Base-by-base conservation (phyloP, 192 early-diverging fungal species). In the Linderina pennispora region DNA sequence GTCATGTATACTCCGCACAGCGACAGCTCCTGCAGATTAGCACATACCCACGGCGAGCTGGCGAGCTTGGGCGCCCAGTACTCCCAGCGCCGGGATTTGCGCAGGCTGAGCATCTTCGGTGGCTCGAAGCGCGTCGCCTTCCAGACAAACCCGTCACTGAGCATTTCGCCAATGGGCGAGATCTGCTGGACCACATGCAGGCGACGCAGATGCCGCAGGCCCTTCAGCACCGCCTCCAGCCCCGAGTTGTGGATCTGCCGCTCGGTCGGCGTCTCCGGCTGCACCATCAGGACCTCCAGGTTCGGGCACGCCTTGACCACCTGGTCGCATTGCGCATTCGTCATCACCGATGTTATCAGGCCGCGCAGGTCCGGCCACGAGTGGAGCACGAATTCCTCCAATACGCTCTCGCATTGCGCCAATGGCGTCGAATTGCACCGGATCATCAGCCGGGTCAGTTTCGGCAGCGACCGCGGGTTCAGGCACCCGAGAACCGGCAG, bases 31-130 rank as follows among this genome's bases (percentile, higher is more conserved):
- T 61, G 57, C 22, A 72, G 45, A 9, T 24, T 22, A 24, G 25
- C 37, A 43, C 68, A 72, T 8, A 23, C 36, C 68, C 68, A 72
- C 10, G 68, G 68, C 23, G 61, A 65, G 57, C 68, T 72, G 37
- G 68, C 68, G 37, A 72, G 62, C 47, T 72, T 72, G 50, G 68
- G 68, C 5, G 68, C 68, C 68, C 68, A 72, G 43, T 39, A 50
- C 33, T 72, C 68, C 68, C 68, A 72, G 35, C 68, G 55, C 36
- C 47, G 54, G 62, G 26, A 43, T 36, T 57, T 64, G 38, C 68
- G 56, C 43, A 72, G 48, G 22, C 68, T 72, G 34, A 72, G 56
- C 45, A 65, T 55, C 45, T 57, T 64, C 22, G 68, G 68, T 18
- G 54, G 50, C 50, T 64, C 68, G 22, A 57, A 72, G 18, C 38